Evolutionary conservation across 2,329 filamentous ascomycete species (phyloP).

Genomic region (Cordyceps fumosorosea): DNA sequence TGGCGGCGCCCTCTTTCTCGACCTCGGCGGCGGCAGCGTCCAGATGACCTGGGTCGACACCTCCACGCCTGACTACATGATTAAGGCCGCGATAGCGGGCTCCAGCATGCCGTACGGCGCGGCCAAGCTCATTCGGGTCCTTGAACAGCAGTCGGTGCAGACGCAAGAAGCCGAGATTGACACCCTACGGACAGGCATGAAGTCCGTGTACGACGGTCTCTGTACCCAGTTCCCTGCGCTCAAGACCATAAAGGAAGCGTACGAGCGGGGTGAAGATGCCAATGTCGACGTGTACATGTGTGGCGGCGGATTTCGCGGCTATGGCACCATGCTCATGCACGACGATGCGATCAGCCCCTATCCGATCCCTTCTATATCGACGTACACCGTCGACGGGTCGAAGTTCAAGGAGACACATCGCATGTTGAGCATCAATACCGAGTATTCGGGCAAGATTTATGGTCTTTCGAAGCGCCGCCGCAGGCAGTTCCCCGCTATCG

Average conservation of each 20-base stretch:
- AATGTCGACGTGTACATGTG: conserved; percentile 74
- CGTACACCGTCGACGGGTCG: conserved; percentile 59
- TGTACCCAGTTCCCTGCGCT: conserved; percentile 46
- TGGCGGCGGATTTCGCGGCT: conserved; percentile 84
- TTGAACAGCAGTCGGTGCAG: conserved; percentile 34
- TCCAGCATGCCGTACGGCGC: conserved; percentile 57
- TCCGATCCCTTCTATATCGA: conserved; percentile 75
- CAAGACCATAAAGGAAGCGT: conserved; percentile 28
- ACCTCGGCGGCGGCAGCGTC: conserved; percentile 69
- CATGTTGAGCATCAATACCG: conserved; percentile 46
- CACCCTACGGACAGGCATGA: conserved; percentile 53
- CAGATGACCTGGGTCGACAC: conserved; percentile 60
- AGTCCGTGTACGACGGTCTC: conserved; percentile 51
- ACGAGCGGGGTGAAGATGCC: conserved; percentile 22
- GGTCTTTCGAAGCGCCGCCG: conserved; percentile 76
- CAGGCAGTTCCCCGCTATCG: conserved; percentile 76
- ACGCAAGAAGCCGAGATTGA: conserved; percentile 40
- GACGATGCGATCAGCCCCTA: conserved; percentile 68
- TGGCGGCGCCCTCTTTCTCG: conserved; percentile 68
- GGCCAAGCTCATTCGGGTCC: conserved; percentile 46
- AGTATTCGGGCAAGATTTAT: conserved; percentile 54
- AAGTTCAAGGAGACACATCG: conserved; percentile 51
- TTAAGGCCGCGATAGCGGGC: conserved; percentile 47
- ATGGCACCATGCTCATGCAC: conserved; percentile 84
- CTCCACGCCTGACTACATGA: conserved; percentile 37